phyloP scores from a whole-genome alignment of 73 alveolate species.

The Paramecium pentaurelia region DNA sequence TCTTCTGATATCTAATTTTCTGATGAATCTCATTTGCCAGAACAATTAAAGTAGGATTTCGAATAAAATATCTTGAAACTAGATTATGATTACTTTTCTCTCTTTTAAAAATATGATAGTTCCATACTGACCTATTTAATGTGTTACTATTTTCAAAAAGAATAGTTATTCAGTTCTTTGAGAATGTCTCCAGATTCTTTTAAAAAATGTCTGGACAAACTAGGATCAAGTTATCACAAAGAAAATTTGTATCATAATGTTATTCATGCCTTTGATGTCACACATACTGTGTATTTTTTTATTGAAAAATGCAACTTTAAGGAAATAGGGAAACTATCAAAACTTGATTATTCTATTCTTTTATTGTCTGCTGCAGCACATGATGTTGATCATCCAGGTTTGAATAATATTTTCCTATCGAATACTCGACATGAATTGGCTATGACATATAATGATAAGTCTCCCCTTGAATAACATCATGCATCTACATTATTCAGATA shows the following conservation, averaged over 20 bases:
- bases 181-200: neutral
- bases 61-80: neutral
- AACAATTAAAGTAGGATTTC: neutral
- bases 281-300: constrained; percentile 77
- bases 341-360: constrained; percentile 65
- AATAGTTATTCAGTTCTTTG: neutral
- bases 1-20: neutral
- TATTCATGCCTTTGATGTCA: constrained; percentile 78
- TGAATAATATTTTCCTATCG: constrained; percentile 64
- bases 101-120: constrained; percentile 7
- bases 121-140: neutral
- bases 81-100: constrained; percentile 39
- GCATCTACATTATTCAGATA: constrained; percentile 64
- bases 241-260: constrained; percentile 71
- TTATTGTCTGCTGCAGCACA: constrained; percentile 72
- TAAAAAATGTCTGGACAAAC: neutral
- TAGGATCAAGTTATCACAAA: neutral
- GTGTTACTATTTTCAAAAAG: neutral
- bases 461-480: constrained; percentile 78
- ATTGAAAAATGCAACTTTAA: constrained; percentile 67
- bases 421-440: constrained; percentile 66
- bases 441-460: constrained; percentile 69
- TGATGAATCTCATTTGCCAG: constrained; percentile 19
- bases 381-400: constrained; percentile 82
- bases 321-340: constrained; percentile 63